phyloP scores from a whole-genome alignment of 139 green algal species.

The Pleodorina starrii region DNA sequence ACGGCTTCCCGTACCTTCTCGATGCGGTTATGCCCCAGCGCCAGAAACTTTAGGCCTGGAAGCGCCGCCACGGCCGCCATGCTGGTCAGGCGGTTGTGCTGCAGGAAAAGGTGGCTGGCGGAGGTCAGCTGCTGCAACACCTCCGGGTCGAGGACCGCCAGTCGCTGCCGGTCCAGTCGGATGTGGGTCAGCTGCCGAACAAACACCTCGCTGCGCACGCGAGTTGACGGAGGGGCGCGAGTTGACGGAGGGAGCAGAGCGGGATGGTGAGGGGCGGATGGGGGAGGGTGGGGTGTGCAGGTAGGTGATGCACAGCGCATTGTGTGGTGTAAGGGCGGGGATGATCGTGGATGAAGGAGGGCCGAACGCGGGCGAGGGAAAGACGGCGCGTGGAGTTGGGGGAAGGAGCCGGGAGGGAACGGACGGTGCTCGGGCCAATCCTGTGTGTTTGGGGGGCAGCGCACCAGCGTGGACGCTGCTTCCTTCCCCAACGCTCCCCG shows the following conservation, averaged over 20 bases:
- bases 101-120: constrained; percentile 37
- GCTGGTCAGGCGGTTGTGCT: constrained; percentile 50
- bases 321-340: too few species aligned
- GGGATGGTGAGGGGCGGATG: neutral
- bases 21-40: constrained; percentile 45
- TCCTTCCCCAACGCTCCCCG: too few species aligned
- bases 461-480: too few species aligned
- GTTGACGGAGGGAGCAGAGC: neutral
- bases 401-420: too few species aligned
- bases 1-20: neutral
- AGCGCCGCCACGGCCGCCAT: constrained; percentile 36
- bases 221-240: neutral
- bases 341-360: too few species aligned
- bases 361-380: too few species aligned
- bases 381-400: too few species aligned
- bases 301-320: too few species aligned
- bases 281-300: too few species aligned
- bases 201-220: constrained; percentile 35
- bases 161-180: constrained; percentile 32
- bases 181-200: constrained; percentile 34
- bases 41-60: constrained; percentile 47
- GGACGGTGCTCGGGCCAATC: too few species aligned
- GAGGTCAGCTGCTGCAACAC: constrained; percentile 35
- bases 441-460: too few species aligned
- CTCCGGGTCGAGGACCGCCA: neutral